Conservation (phyloP, 1,284 basidiomycete genomes). For the Volvariella surrecta region DNA sequence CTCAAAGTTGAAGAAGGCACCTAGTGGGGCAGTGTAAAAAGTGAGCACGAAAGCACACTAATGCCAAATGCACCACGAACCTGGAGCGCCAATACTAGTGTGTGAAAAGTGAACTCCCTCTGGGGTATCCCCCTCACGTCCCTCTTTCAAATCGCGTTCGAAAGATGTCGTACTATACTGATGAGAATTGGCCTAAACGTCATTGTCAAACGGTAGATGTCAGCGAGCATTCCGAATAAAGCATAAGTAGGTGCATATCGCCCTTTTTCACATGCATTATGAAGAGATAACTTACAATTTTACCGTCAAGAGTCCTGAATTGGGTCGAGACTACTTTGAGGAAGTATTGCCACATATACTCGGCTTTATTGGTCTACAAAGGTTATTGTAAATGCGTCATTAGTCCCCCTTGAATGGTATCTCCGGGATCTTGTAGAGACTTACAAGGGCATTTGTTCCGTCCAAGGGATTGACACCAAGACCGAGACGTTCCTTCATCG, state of each 20-base stretch:
- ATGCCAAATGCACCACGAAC: constrained; percentile 23
- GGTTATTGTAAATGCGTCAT: constrained; percentile 3
- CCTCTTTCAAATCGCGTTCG: constrained; percentile 79
- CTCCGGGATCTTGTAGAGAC: constrained; percentile 11
- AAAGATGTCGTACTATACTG: constrained; percentile 96
- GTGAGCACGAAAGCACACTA: neutral
- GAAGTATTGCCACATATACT: constrained; percentile 97
- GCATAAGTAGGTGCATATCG: too few relatives aligned
- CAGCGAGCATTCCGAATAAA: too few relatives aligned
- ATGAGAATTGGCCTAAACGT: constrained; percentile 60
- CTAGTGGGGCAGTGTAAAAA: constrained; percentile 22
- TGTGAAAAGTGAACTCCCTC: constrained; percentile 79
- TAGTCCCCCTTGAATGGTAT: constrained; percentile 7
- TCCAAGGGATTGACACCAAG: constrained; percentile 78
- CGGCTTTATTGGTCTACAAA: constrained; percentile 51
- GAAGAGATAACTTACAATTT: constrained; percentile 31
- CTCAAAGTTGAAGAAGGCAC: constrained; percentile 96
- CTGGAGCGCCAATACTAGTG: constrained; percentile 71
- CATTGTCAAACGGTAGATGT: too few relatives aligned
- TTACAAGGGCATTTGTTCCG: constrained; percentile 53
- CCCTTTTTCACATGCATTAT: too few relatives aligned
- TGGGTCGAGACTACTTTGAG: constrained; percentile 94
- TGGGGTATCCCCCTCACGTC: constrained; percentile 49
- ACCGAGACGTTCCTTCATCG: constrained; percentile 72
- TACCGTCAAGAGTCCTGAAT: constrained; percentile 76